Evolutionary conservation across 2,329 filamentous ascomycete species (phyloP), one percentile per base, ranked within the genome.

Genomic region (Penicillium thymicola): DNA sequence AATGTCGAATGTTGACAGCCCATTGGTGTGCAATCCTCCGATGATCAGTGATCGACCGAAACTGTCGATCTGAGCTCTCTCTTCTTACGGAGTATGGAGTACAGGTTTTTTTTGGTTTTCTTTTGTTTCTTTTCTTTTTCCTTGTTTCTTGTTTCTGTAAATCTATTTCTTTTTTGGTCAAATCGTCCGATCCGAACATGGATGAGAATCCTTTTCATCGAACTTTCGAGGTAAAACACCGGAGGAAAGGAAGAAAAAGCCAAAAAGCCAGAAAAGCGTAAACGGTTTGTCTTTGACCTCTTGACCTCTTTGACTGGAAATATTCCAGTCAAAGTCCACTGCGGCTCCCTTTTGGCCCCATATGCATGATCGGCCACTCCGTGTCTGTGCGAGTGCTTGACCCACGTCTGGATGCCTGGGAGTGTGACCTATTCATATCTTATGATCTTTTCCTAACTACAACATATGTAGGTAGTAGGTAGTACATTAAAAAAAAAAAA

Each of bases 41-140:
- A 62, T 65, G 69, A 71, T 72, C 68, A 65, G 62, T 65, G 69
- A 71, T 72, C 68, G 65, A 64, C 67, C 65, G 66, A 2, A 69
- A 70, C 65, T 68, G 68, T 67, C 60, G 61, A 65, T 65, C 64
- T 61, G 63, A 61, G 50, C 51, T 48, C 38, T 46, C 28, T 42
- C 30, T 32, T 32, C 28, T 13, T 10, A 21, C 3, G 2, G 21
- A 21, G 2, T 21, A 21, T 3, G 21, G 21, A 21, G 21, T 21
- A 21, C 56, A 59, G 58, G 58, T 54, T 18, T 8, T 23, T 36
- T 8, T 30, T 36, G 11, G 27, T 21, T 13, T 3, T n/a, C 1
- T 5, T 11, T 42, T 30, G 2, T 6, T 55, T 48, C 30, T 7
- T 37, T 37, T 18, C 2, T 23, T 44, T 43, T 18, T 40, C 21